Evolutionary conservation across 2,329 filamentous ascomycete species (phyloP).

Genomic region (Pyrenochaeta sp.): DNA sequence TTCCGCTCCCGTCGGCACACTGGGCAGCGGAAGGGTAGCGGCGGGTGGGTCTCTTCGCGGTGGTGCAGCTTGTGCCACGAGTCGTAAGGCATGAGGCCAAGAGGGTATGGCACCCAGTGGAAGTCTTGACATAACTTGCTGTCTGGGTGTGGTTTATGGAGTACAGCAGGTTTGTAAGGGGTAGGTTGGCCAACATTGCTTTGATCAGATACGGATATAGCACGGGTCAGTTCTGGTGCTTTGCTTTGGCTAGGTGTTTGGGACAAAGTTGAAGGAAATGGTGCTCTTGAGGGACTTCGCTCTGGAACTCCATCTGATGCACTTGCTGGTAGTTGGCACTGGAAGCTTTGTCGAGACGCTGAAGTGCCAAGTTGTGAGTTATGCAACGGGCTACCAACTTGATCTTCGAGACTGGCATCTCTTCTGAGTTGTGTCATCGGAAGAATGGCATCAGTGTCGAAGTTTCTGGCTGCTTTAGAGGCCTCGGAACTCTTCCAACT

Average conservation of each 20-base stretch:
- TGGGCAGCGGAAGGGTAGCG: slow-evolving; percentile 23
- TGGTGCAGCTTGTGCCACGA: slow-evolving; percentile 35
- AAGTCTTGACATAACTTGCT: slow-evolving; percentile 31
- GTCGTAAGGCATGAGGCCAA: slow-evolving; percentile 13
- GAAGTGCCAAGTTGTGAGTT: neutral
- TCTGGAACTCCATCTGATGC: neutral
- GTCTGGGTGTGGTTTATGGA: slow-evolving; percentile 28
- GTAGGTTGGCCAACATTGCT: neutral
- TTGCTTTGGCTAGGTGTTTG: neutral
- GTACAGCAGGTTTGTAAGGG: slow-evolving; percentile 1
- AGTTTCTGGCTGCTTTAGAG: neutral
- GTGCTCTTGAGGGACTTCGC: neutral
- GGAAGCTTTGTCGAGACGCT: neutral
- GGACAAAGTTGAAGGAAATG: neutral
- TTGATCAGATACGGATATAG: neutral
- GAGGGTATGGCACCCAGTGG: slow-evolving; percentile 35
- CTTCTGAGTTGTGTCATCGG: neutral
- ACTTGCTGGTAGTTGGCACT: neutral
- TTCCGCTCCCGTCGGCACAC: slow-evolving; percentile 18
- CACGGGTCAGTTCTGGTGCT: neutral
- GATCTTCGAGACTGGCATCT: neutral
- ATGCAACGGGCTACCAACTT: neutral
- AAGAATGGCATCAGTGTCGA: neutral
- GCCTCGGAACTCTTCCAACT: too few species aligned
- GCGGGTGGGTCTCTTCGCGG: slow-evolving; percentile 2